These are phyloP conservation scores for Ogataea zsoltii DNA, from an alignment of 805 yeast species.

Conservation along the genomic window DNA sequence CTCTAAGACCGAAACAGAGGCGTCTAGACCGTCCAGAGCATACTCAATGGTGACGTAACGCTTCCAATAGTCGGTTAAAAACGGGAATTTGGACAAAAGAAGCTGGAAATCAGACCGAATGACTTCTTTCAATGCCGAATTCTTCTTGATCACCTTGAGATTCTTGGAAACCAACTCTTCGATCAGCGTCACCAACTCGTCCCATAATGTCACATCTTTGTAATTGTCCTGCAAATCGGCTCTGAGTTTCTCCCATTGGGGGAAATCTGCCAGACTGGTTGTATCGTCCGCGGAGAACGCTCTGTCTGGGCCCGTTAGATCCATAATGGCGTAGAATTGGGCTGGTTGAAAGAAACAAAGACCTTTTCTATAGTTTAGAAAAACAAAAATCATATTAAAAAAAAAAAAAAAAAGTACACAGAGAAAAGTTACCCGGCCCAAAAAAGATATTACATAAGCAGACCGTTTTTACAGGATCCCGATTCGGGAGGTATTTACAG, in stretches of 20 bases:
- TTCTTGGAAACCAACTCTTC: conserved; percentile 28
- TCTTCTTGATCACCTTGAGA: conserved; percentile 15
- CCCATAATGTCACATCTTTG: conserved; percentile 28
- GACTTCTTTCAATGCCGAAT: conserved; percentile 15
- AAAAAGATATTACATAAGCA: no score
- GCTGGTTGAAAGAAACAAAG: not conserved
- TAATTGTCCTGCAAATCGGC: conserved; percentile 25
- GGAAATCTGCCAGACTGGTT: conserved; percentile 22
- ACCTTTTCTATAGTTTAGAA: not conserved
- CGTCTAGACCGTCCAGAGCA: conserved; percentile 54
- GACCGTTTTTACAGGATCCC: no score
- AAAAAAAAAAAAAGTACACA: not conserved
- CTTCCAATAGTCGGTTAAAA: conserved; percentile 64
- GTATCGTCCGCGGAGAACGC: not conserved
- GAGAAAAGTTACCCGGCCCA: not conserved
- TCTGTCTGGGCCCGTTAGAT: not conserved
- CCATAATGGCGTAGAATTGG: not conserved
- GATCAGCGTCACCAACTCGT: conserved; percentile 24
- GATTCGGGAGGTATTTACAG: no score
- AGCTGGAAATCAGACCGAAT: conserved; percentile 37
- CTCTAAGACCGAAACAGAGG: conserved; percentile 47
- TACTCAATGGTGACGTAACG: conserved; percentile 55
- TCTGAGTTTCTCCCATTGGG: conserved; percentile 30
- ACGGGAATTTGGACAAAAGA: conserved; percentile 57
- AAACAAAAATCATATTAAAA: not conserved